Base-by-base conservation (phyloP, 768 basidiomycete genomes). In the Tephrocybe rancida region DNA sequence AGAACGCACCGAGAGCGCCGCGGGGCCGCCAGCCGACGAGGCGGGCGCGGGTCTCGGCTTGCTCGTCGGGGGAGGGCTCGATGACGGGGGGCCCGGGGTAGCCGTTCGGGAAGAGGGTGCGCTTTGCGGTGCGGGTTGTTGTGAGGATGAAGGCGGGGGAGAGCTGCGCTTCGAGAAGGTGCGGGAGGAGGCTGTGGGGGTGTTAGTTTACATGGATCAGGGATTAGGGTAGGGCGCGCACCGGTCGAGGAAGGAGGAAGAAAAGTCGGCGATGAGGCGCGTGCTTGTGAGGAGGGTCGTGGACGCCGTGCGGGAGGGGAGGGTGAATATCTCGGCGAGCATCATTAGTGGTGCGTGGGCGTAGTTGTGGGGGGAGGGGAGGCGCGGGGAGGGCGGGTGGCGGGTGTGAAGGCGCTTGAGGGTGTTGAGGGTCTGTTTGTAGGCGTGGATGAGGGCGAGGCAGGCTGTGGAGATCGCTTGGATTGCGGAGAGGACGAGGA, bases 51-150 rank as follows among this genome's bases (percentile, higher is more conserved):
- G 92, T 73, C 29, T 73, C 77, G 1, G 73, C 72, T 59, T 92
- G 88, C 67, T 95, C 93, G 58, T 90, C 90, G 1, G 73, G 73
- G 0, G 87, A 84, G 16, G 95, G 95, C 39, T 92, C 90, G 1
- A 80, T 73, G 1, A 88, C 84, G 0, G 85, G 69, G 0, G 86
- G 83, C 0, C 81, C 90, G 1, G 93, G 94, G 70, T 92, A 92
- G 13, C 96, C 95, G 56, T 86, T 85, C 3, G 96, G 95, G 65
- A 96, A 98, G 24, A 98, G 76, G 7, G 87, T 80, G 8, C 78
- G 78, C 61, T 90, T 92, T 13, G 84, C 71, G 4, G 78, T 64
- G 32, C 82, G 79, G 32, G 85, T 73, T 24, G 80, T 66, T 27
- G 73, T 74, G 18, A 87, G 75, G 22, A 91, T 66, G 45, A 81